A percentile compares a stretch with the other conserved stretches of the same genome.
phyloP scores from a whole-genome alignment of 495 filamentous ascomycete species.

The Hypoxylon perforatum region DNA sequence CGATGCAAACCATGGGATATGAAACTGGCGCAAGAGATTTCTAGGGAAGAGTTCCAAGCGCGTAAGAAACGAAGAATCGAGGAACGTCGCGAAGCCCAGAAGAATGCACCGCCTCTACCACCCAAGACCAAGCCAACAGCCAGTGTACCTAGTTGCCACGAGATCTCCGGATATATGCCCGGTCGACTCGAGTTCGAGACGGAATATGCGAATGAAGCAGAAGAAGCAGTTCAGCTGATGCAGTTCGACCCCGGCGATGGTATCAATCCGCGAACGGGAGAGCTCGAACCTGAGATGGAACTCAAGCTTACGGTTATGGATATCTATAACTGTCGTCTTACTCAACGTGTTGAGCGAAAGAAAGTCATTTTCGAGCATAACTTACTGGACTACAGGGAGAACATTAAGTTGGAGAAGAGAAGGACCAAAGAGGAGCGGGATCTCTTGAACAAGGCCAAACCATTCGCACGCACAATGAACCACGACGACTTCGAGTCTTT shows the following conservation, averaged over 20 bases:
- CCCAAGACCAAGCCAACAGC: conserved; percentile 97
- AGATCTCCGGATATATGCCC: conserved; percentile 98
- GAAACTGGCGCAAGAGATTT: conserved; percentile 77
- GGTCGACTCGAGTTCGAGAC: conserved; percentile 97
- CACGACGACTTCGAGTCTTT: conserved; percentile 88
- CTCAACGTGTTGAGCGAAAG: conserved; percentile 92
- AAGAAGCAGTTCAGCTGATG: conserved; percentile 98
- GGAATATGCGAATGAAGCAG: conserved; percentile 96
- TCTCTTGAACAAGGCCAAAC: conserved; percentile 90
- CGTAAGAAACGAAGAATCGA: conserved; percentile 96
- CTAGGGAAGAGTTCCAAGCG: conserved; percentile 91
- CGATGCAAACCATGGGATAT: conserved; percentile 84
- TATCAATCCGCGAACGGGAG: conserved; percentile 81
- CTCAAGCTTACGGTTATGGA: conserved; percentile 98
- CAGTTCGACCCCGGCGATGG: conserved; percentile 97
- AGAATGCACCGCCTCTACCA: conserved; percentile 81
- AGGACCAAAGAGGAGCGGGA: conserved; percentile 94
- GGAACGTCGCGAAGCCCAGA: conserved; percentile 86
- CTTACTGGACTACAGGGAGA: conserved; percentile 91
- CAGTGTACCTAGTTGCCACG: conserved; percentile 92
- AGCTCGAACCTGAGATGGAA: conserved; percentile 92
- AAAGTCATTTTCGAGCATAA: conserved; percentile 96
- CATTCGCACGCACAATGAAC: conserved; percentile 97
- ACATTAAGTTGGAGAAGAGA: conserved; percentile 88
- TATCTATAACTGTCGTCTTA: conserved; percentile 95